Evolutionary conservation across 352 stramenopile species (phyloP).

Genomic region (Plasmopara halstedii): DNA sequence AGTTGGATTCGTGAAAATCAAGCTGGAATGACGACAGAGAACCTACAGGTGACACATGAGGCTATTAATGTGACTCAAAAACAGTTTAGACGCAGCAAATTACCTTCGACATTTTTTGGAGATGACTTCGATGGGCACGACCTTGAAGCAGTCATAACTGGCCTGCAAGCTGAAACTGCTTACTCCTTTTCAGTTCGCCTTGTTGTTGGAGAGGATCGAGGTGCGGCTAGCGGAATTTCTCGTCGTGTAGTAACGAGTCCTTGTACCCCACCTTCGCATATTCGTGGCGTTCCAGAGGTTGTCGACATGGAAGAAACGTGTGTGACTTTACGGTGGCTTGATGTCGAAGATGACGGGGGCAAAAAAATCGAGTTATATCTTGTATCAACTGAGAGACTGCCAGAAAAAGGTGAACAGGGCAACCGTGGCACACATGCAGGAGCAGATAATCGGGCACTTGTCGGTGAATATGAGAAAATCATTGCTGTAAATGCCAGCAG

Average conservation of each 20-base stretch:
- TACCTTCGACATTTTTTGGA: conserved; percentile 61
- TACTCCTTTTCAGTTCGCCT: conserved; percentile 74
- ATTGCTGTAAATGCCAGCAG: conserved; percentile 19
- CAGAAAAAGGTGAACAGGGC: conserved; percentile 9
- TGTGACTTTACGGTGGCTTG: conserved; percentile 48
- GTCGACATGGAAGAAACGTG: conserved; percentile 22
- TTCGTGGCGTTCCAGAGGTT: conserved; percentile 34
- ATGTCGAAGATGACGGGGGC: conserved; percentile 45
- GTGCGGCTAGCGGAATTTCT: conserved; percentile 46
- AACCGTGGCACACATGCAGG: conserved; percentile 15
- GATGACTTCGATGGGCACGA: conserved; percentile 75
- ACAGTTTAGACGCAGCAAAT: conserved; percentile 43
- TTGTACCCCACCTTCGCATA: conserved; percentile 27
- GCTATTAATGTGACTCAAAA: conserved; percentile 48
- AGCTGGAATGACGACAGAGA: background rate
- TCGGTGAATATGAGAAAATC: conserved; percentile 22
- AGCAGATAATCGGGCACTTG: conserved; percentile 9
- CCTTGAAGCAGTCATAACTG: conserved; percentile 48
- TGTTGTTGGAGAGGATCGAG: conserved; percentile 44
- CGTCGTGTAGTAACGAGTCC: conserved; percentile 31
- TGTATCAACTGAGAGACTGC: conserved; percentile 17
- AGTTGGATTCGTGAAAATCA: conserved; percentile 35
- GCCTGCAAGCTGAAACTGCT: conserved; percentile 41
- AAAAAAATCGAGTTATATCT: conserved; percentile 38
- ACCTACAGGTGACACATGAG: conserved; percentile 1